Evolutionary conservation across 2,329 filamentous ascomycete genomes (phyloP).

Genomic region (Fusarium tricinctum): DNA sequence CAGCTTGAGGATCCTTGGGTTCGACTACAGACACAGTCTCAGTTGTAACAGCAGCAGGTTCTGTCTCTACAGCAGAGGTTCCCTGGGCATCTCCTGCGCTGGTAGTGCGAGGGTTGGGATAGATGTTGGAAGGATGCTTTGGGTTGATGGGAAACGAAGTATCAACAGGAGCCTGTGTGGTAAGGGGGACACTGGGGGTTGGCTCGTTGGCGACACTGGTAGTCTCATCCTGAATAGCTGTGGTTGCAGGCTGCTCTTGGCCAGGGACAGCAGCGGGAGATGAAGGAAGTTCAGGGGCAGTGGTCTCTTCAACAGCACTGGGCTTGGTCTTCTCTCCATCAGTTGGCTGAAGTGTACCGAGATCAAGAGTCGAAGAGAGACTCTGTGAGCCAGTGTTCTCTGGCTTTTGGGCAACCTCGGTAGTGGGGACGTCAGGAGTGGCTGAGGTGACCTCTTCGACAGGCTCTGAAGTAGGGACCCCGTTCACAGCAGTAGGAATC

Average conservation of each 20-base stretch:
- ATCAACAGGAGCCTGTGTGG: slow-evolving; percentile 22
- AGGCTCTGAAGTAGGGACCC: slow-evolving; percentile 16
- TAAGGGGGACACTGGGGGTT: slow-evolving; percentile 19
- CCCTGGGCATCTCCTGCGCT: slow-evolving; percentile 3
- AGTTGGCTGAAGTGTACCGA: slow-evolving; percentile 43
- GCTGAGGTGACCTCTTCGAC: slow-evolving; percentile 14
- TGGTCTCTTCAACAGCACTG: slow-evolving; percentile 27
- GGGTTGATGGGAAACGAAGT: slow-evolving; percentile 22
- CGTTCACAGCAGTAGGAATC: slow-evolving; percentile 7
- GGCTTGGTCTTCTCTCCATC: slow-evolving; percentile 21
- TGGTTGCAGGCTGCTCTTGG: slow-evolving; percentile 11
- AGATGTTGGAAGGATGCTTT: slow-evolving; percentile 17
- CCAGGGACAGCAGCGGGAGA: slow-evolving; percentile 10
- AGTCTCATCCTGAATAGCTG: slow-evolving; percentile 13
- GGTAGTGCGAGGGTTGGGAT: slow-evolving; percentile 13
- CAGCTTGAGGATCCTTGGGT: slow-evolving; percentile 24
- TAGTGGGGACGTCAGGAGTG: slow-evolving; percentile 8
- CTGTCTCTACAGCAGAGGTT: slow-evolving; percentile 15
- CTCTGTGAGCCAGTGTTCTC: slow-evolving; percentile 15
- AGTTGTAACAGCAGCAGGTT: slow-evolving; percentile 28
- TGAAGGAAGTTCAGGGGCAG: slow-evolving; percentile 18
- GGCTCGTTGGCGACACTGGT: slow-evolving; percentile 17
- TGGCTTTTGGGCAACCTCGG: slow-evolving; percentile 24
- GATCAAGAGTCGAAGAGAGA: slow-evolving; percentile 43
- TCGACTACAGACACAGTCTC: slow-evolving; percentile 36